Conservation (phyloP, 78 protist species). For the Dictyostelium brefeldianum region DNA sequence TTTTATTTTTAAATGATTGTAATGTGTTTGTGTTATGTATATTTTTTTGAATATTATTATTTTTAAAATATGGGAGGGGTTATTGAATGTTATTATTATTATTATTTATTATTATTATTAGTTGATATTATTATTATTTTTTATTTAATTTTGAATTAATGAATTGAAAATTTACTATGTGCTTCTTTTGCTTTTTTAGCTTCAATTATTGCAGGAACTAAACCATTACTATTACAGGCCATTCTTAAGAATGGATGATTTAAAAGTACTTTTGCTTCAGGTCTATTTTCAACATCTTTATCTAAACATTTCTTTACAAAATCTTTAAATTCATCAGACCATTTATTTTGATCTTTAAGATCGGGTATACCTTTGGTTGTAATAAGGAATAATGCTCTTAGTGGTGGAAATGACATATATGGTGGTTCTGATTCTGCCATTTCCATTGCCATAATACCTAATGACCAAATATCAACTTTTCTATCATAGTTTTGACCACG, state of each 20-base stretch:
- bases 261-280: slow-evolving; percentile 72
- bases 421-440: slow-evolving; percentile 90
- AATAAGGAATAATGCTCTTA: slow-evolving; percentile 93
- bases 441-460: slow-evolving; percentile 94
- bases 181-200: slow-evolving; percentile 69
- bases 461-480: slow-evolving; percentile 95
- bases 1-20: not conserved
- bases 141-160: not conserved
- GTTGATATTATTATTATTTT: not conserved
- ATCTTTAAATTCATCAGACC: slow-evolving; percentile 88
- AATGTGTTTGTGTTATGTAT: not conserved
- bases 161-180: slow-evolving; percentile 67
- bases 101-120: not conserved
- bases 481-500: slow-evolving; percentile 93
- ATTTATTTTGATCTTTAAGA: slow-evolving; percentile 73
- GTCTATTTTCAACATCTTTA: slow-evolving; percentile 83
- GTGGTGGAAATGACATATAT: slow-evolving; percentile 89
- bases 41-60: not conserved
- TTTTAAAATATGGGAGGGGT: no score
- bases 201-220: slow-evolving; percentile 66
- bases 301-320: slow-evolving; percentile 91
- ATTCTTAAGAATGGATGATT: slow-evolving; percentile 79
- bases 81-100: no score
- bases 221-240: slow-evolving; percentile 58
- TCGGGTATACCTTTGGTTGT: slow-evolving; percentile 93